These are phyloP conservation scores for Gentiana straminea DNA, from an alignment of 257 asterid species.

Conservation along the genomic window DNA sequence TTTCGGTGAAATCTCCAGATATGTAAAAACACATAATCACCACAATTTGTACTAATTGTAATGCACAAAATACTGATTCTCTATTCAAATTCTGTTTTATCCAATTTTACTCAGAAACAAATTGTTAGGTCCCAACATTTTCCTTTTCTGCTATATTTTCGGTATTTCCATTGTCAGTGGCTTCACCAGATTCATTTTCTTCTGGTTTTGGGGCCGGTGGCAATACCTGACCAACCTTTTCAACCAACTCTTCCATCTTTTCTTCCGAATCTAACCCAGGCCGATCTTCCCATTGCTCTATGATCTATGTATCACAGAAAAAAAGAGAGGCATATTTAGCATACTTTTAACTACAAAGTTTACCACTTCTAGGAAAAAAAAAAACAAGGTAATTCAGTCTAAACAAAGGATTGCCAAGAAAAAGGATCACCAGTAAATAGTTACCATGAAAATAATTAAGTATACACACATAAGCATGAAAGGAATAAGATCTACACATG, in stretches of 20 bases:
- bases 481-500: too few species aligned
- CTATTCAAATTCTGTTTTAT: not conserved
- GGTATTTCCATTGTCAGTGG: conserved; percentile 10
- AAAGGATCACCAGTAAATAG: too few species aligned
- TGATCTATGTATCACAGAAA: conserved; percentile 24
- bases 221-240: conserved; percentile 27
- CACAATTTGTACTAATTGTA: too few species aligned
- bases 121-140: conserved; percentile 1
- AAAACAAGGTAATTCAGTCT: not conserved
- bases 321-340: not conserved
- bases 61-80: too few species aligned
- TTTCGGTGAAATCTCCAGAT: too few species aligned
- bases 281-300: conserved; percentile 39
- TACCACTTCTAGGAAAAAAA: not conserved
- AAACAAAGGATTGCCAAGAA: not conserved
- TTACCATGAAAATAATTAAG: not conserved
- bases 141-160: conserved; percentile 13
- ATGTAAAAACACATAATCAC: too few species aligned
- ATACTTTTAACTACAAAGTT: not conserved
- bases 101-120: too few species aligned
- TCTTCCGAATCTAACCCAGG: conserved; percentile 25
- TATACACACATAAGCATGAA: not conserved
- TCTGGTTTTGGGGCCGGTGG: conserved; percentile 35
- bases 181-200: conserved; percentile 17
- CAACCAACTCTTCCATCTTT: conserved; percentile 26